Evolutionary conservation across 306 rosid species (phyloP).

Genomic region (Dalbergia oliveri): DNA sequence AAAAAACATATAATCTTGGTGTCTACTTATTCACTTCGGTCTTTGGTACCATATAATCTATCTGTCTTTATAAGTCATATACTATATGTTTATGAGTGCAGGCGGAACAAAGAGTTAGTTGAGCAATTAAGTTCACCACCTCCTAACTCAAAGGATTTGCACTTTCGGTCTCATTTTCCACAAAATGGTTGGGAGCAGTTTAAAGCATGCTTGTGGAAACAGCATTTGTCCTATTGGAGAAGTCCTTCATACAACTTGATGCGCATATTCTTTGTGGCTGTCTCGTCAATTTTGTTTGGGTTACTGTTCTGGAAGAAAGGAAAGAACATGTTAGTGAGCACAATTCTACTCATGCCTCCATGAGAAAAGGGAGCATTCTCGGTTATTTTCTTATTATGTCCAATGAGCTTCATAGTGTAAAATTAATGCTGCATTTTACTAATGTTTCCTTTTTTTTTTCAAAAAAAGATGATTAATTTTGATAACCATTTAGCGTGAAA

Average conservation of each 20-base stretch:
- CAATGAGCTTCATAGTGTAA: neutral
- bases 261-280: slow-evolving; percentile 53
- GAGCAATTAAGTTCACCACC: slow-evolving; percentile 64
- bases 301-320: slow-evolving; percentile 70
- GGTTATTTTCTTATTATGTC: neutral
- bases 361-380: neutral
- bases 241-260: slow-evolving; percentile 70
- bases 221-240: slow-evolving; percentile 79
- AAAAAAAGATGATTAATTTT: too few relatives aligned
- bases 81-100: slow-evolving; percentile 43
- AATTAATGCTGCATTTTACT: slow-evolving; percentile 11
- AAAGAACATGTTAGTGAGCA: slow-evolving; percentile 53
- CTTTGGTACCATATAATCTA: neutral
- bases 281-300: slow-evolving; percentile 62
- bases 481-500: too few relatives aligned
- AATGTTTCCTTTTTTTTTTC: neutral
- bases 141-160: slow-evolving; percentile 58
- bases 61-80: neutral
- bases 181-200: slow-evolving; percentile 69
- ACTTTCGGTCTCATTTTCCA: slow-evolving; percentile 63
- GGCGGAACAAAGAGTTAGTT: slow-evolving; percentile 62
- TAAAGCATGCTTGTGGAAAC: slow-evolving; percentile 78
- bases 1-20: neutral
- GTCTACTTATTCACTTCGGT: neutral
- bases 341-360: neutral